Base-by-base conservation (phyloP, 495 filamentous ascomycete species). In the Trichoderma gamsii region DNA sequence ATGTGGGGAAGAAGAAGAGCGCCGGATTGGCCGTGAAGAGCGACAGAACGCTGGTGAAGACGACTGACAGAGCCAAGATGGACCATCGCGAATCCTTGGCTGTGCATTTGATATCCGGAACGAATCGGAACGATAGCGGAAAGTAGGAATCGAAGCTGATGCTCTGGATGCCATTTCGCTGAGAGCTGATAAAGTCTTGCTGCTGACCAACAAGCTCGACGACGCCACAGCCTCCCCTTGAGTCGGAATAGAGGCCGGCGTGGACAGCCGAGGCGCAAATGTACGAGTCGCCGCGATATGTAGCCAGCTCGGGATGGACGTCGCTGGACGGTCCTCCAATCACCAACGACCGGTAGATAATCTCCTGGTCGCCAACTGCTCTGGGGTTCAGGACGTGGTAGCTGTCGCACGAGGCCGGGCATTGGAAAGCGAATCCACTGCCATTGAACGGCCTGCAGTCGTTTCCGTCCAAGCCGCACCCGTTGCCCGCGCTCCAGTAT, bases 261-360 rank as follows among this genome's bases (percentile, higher is more conserved):
- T 96, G 92, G 46, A 96, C 89, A 8, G 92, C 92, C 13, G 91
- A 80, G 61, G 88, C 86, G 74, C 92, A 96, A 67, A 95, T 86
- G 71, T 92, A 92, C 23, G 91, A 94, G 73, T 96, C 92, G 1
- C 88, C 89, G 2, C 92, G 86, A 74, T 96, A 96, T 79, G 63
- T 83, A 73, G 18, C 74, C 73, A 13, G 77, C 76, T 46, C 75
- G 76, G 15, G 76, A 12, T 65, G 3, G 27, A 32, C 69, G 3
- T 78, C 76, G n/a, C 79, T 76, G 7, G 83, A 75, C 6, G 90
- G 88, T 0, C 91, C 92, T 32, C 92, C 92, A 43, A 96, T 83
- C 0, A 97, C 87, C 61, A 93, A 80, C 0, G 87, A 83, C 66
- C 80, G 78, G 73, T 94, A 96, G 51, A 86, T 81, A 66, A 92